phyloP scores from a whole-genome alignment of 495 filamentous ascomycete species.

The Ascodesmis nigricans region DNA sequence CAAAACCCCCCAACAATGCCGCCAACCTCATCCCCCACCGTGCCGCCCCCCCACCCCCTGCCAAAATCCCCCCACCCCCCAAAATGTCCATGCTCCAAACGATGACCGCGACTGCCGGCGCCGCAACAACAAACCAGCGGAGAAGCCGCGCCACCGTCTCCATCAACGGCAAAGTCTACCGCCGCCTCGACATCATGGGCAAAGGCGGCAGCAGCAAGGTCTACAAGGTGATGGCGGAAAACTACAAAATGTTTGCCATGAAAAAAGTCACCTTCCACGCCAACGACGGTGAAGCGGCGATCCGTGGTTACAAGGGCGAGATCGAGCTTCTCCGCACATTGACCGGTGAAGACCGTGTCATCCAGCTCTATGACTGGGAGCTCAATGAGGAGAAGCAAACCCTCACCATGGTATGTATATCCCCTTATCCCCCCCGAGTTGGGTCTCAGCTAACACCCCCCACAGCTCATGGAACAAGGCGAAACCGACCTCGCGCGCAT shows the following conservation, averaged over 20 bases:
- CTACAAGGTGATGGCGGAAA: slow-evolving; percentile 92
- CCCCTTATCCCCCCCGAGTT: not conserved
- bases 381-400: slow-evolving; percentile 72
- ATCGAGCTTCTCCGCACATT: slow-evolving; percentile 77
- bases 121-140: slow-evolving; percentile 35
- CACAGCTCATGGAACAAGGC: slow-evolving; percentile 87
- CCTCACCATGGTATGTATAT: slow-evolving; percentile 47
- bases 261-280: slow-evolving; percentile 83
- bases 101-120: slow-evolving; percentile 62
- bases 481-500: slow-evolving; percentile 87
- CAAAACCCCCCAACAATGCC: slow-evolving; percentile 57
- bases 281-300: slow-evolving; percentile 42
- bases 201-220: slow-evolving; percentile 82
- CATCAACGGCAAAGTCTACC: slow-evolving; percentile 81
- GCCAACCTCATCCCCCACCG: slow-evolving; percentile 23
- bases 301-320: slow-evolving; percentile 86
- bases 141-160: slow-evolving; percentile 60
- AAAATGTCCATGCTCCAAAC: slow-evolving; percentile 92
- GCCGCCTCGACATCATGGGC: slow-evolving; percentile 69
- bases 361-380: slow-evolving; percentile 78
- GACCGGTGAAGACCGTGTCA: slow-evolving; percentile 64
- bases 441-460: slow-evolving; percentile 4
- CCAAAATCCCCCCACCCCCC: too few relatives aligned
- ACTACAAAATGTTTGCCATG: slow-evolving; percentile 77
- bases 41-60: too few relatives aligned